These are phyloP conservation scores for Aspergillus sp. DNA, from an alignment of 2,329 filamentous ascomycete species.

Conservation along the genomic window DNA sequence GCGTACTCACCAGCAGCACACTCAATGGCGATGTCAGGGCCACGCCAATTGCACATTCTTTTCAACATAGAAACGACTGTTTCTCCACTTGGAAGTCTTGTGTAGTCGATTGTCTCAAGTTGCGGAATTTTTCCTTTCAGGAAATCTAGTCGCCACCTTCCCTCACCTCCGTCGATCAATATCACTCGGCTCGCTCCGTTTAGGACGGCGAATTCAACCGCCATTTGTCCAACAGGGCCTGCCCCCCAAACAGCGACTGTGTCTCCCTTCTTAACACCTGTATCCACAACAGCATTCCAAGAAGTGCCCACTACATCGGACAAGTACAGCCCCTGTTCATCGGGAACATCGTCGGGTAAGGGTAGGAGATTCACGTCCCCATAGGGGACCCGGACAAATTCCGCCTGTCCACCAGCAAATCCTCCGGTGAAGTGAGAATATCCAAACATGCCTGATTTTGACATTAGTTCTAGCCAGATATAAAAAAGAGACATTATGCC, in stretches of 20 bases:
- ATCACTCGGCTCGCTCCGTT: slow-evolving; percentile 54
- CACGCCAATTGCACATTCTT: slow-evolving; percentile 61
- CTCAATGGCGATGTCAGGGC: slow-evolving; percentile 68
- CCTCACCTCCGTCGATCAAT: slow-evolving; percentile 56
- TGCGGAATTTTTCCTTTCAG: slow-evolving; percentile 57
- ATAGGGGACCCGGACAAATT: neutral
- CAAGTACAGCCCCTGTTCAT: slow-evolving; percentile 3
- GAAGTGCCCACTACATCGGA: slow-evolving; percentile 34
- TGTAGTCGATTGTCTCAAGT: slow-evolving; percentile 62
- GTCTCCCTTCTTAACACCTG: slow-evolving; percentile 41
- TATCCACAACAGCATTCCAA: slow-evolving; percentile 30
- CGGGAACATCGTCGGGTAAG: neutral
- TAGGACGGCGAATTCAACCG: slow-evolving; percentile 54
- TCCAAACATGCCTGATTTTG: slow-evolving; percentile 51
- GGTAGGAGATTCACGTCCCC: neutral
- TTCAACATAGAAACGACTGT: slow-evolving; percentile 66
- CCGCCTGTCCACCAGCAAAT: slow-evolving; percentile 67
- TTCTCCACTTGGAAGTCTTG: slow-evolving; percentile 51
- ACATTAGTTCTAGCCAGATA: too few species aligned
- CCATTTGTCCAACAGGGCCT: slow-evolving; percentile 57
- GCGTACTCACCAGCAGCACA: slow-evolving; percentile 57
- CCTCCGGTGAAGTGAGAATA: slow-evolving; percentile 73
- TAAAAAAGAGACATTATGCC: neutral
- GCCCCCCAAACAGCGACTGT: slow-evolving; percentile 56
- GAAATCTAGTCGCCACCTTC: slow-evolving; percentile 57